Conservation (phyloP, 1,284 basidiomycete species). For the Boletus mariae region DNA sequence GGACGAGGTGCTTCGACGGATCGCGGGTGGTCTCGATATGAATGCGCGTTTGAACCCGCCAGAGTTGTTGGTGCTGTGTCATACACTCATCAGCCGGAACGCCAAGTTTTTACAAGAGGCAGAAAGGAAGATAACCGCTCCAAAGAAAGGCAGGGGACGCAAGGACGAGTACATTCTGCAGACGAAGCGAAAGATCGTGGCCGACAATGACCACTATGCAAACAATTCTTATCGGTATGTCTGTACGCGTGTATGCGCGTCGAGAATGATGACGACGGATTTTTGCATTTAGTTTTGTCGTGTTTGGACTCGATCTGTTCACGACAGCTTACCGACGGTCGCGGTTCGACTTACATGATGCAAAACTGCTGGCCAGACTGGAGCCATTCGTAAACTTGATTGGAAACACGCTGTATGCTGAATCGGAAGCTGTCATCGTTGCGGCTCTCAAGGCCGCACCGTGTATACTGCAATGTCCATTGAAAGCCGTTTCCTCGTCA, state of each 20-base stretch:
- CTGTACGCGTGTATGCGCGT: not conserved
- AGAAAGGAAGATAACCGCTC: constrained; percentile 33
- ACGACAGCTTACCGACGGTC: constrained; percentile 83
- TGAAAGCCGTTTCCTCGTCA: constrained; percentile 74
- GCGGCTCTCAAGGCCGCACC: constrained; percentile 81
- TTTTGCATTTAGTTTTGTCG: constrained; percentile 70
- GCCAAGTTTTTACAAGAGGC: constrained; percentile 73
- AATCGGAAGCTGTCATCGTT: constrained; percentile 74
- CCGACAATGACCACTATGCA: constrained; percentile 68
- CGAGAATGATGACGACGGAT: not conserved
- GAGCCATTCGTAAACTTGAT: constrained; percentile 86
- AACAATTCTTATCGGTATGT: constrained; percentile 80
- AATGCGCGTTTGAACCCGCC: constrained; percentile 72
- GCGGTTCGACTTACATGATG: constrained; percentile 82
- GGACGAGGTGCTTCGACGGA: constrained; percentile 84
- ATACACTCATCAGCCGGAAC: constrained; percentile 90
- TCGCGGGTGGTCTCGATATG: constrained; percentile 82
- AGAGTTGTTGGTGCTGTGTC: constrained; percentile 81
- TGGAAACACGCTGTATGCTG: constrained; percentile 92
- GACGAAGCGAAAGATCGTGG: constrained; percentile 61
- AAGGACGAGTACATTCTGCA: constrained; percentile 74
- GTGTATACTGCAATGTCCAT: constrained; percentile 81
- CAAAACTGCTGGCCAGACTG: constrained; percentile 70
- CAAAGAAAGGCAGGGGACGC: constrained; percentile 32
- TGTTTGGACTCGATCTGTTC: constrained; percentile 91